Evolutionary conservation across 331 rosid genomes (phyloP).

Genomic region (Rosa hybrid): DNA sequence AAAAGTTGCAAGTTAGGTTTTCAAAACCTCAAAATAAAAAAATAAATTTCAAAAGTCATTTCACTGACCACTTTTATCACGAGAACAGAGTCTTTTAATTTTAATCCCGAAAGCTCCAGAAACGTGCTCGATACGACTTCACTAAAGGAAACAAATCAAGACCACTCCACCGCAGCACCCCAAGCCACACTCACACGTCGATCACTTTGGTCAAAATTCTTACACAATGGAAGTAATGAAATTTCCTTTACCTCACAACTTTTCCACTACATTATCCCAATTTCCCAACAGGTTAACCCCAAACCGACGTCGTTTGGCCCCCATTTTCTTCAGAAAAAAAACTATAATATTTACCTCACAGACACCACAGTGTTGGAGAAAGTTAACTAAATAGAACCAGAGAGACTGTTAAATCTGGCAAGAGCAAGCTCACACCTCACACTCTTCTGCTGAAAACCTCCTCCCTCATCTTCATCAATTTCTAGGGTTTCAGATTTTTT

Average conservation of each 20-base stretch:
- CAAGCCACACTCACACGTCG: neutral
- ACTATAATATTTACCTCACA: neutral
- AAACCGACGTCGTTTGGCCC: neutral
- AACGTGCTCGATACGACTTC: neutral
- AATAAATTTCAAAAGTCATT: neutral
- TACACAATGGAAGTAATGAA: neutral
- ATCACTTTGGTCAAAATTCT: no score
- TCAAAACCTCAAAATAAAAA: no score
- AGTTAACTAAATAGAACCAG: neutral
- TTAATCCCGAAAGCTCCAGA: no score
- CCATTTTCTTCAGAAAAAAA: neutral
- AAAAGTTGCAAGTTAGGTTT: neutral
- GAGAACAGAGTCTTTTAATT: no score
- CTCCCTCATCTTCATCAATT: neutral
- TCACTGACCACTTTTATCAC: neutral
- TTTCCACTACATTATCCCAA: neutral
- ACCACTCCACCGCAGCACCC: neutral
- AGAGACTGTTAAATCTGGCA: conserved; percentile 13
- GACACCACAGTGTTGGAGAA: neutral
- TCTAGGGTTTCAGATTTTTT: conserved; percentile 29
- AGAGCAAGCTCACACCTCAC: neutral
- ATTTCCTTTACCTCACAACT: conserved; percentile 8
- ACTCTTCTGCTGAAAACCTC: neutral
- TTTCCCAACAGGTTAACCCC: neutral
- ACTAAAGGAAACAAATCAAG: neutral